Evolutionary conservation across 768 basidiomycete genomes (phyloP).

Genomic region (Termitomyces bulborhizus): DNA sequence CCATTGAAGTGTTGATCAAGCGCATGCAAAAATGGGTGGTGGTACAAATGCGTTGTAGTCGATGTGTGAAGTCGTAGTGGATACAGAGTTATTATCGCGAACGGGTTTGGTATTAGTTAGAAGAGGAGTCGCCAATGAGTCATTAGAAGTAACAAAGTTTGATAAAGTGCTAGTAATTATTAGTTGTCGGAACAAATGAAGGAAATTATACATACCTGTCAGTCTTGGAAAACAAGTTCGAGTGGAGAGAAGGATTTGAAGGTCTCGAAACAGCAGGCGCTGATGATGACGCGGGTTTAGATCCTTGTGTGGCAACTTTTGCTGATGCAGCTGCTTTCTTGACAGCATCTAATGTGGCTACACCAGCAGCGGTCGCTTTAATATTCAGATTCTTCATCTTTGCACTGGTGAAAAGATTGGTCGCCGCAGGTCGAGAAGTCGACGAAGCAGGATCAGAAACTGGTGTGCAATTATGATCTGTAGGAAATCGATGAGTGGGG

Average conservation of each 20-base stretch:
- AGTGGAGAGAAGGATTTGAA: conserved; percentile 10
- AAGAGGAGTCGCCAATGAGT: conserved; percentile 4
- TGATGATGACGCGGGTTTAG: conserved; percentile 13
- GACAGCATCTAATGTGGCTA: conserved; percentile 17
- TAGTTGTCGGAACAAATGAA: conserved; percentile 40
- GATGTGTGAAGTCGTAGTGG: conserved; percentile 28
- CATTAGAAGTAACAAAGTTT: conserved; percentile 18
- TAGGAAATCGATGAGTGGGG: conserved; percentile 72
- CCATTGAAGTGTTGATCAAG: conserved; percentile 33
- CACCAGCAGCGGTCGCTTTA: conserved; percentile 29
- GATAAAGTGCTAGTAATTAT: conserved; percentile 53
- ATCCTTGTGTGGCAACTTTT: conserved; percentile 14
- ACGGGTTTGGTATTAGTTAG: conserved; percentile 6
- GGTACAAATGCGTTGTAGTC: conserved; percentile 53
- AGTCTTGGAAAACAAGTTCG: conserved; percentile 37
- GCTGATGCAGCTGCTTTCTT: conserved; percentile 28
- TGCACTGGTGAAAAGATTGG: conserved; percentile 18
- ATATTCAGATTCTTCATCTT: conserved; percentile 33
- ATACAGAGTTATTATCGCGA: conserved; percentile 25
- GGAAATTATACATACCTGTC: conserved; percentile 56
- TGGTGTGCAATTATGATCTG: conserved; percentile 54
- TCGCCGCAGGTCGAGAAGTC: conserved; percentile 8
- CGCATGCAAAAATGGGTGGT: conserved; percentile 59
- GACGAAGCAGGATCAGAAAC: conserved; percentile 17
- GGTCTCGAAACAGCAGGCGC: conserved; percentile 15